Conservation (phyloP, 441 rosid species). For the Bocquillonia castaneifolia region DNA sequence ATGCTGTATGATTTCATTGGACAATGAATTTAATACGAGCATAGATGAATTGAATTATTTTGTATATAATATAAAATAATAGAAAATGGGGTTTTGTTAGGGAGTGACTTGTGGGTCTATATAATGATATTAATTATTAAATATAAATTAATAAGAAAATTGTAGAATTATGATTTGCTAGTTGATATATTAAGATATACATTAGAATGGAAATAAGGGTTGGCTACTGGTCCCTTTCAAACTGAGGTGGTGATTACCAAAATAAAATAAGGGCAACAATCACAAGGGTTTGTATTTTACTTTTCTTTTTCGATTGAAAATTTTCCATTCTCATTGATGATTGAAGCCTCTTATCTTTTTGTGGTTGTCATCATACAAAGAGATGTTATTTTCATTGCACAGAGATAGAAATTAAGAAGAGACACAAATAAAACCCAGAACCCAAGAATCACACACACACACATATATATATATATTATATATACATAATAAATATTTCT, state of each 20-base stretch:
- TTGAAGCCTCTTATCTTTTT: not conserved
- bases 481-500: no score
- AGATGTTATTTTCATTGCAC: no score
- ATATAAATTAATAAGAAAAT: constrained; percentile 16
- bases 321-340: constrained; percentile 10
- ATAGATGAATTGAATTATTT: not conserved
- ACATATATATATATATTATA: no score
- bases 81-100: constrained; percentile 22
- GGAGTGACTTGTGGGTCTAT: constrained; percentile 32
- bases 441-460: no score
- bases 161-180: constrained; percentile 15
- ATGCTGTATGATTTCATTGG: constrained; percentile 20
- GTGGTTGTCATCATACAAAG: no score
- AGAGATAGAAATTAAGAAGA: no score
- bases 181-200: constrained; percentile 15
- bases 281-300: constrained; percentile 18
- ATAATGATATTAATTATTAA: no score
- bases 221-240: constrained; percentile 45
- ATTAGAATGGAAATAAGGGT: constrained; percentile 33
- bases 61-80: not conserved
- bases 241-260: constrained; percentile 33
- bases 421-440: no score
- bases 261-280: constrained; percentile 33
- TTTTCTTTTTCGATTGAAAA: no score
- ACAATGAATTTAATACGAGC: no score